Evolutionary conservation across 306 rosid genomes (phyloP).

Genomic region (Quercus alba): DNA sequence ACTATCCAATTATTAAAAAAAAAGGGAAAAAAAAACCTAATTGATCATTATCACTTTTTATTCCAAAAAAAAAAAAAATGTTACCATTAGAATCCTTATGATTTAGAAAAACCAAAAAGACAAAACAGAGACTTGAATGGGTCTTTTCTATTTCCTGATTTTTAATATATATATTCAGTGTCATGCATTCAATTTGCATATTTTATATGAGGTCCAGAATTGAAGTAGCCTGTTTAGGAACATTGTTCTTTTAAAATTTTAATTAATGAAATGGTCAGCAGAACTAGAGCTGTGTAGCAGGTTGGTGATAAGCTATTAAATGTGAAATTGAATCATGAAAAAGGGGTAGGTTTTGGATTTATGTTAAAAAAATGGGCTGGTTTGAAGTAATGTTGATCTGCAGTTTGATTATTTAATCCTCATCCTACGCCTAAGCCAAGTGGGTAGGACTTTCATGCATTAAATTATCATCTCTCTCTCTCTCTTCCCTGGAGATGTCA

Average conservation of each 20-base stretch:
- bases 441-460: neutral
- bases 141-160: neutral
- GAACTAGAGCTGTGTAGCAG: neutral
- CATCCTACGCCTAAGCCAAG: neutral
- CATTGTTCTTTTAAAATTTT: neutral
- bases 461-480: neutral
- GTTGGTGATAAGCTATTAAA: neutral
- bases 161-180: neutral
- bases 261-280: neutral
- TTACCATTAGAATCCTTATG: neutral
- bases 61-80: neutral
- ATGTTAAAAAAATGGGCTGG: neutral
- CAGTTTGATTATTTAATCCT: neutral
- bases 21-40: too few species aligned
- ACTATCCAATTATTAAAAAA: too few species aligned
- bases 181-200: neutral
- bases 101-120: neutral
- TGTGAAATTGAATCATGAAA: neutral
- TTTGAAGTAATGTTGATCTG: neutral
- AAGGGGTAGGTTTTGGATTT: neutral
- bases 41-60: too few species aligned
- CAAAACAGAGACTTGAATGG: neutral
- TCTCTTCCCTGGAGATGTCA: neutral
- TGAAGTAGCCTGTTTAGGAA: neutral
- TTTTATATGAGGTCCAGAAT: neutral